Evolutionary conservation across 768 basidiomycete genomes (phyloP).

Genomic region (Termitomyces sp.): DNA sequence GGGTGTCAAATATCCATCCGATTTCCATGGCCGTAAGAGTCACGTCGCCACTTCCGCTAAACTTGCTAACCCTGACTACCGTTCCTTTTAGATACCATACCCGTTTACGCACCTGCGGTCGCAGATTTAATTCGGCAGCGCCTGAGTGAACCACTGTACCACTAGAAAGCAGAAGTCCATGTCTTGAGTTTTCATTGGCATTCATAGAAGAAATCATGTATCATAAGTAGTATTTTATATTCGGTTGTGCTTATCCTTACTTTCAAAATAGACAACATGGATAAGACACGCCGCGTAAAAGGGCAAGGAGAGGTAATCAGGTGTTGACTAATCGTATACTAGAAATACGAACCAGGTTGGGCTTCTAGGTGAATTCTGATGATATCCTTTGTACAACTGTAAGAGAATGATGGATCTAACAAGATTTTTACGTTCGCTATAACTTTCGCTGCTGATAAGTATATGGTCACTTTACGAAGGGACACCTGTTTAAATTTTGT

Average conservation of each 20-base stretch:
- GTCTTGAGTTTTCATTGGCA: background rate
- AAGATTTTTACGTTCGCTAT: background rate
- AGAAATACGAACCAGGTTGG: background rate
- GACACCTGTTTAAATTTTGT: no score
- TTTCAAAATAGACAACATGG: background rate
- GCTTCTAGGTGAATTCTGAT: background rate
- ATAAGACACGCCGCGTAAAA: background rate
- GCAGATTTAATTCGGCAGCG: constrained; percentile 5
- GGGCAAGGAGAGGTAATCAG: no score
- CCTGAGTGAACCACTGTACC: background rate
- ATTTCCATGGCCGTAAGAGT: constrained; percentile 7
- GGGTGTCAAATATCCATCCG: constrained; percentile 1
- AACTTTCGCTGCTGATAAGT: background rate
- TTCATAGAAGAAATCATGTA: background rate
- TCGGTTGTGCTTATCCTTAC: background rate
- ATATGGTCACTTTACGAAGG: no score
- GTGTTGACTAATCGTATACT: background rate
- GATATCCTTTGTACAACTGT: background rate
- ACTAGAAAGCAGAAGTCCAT: background rate
- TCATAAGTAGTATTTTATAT: background rate
- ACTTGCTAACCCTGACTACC: background rate
- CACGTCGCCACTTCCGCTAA: background rate
- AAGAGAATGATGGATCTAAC: background rate
- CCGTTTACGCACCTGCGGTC: constrained; percentile 4
- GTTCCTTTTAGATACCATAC: constrained; percentile 5